A percentile compares a stretch with the other conserved stretches of the same genome.
Evolutionary conservation across 2,329 filamentous ascomycete genomes (phyloP).

Genomic region (Nannizzia gypsea): DNA sequence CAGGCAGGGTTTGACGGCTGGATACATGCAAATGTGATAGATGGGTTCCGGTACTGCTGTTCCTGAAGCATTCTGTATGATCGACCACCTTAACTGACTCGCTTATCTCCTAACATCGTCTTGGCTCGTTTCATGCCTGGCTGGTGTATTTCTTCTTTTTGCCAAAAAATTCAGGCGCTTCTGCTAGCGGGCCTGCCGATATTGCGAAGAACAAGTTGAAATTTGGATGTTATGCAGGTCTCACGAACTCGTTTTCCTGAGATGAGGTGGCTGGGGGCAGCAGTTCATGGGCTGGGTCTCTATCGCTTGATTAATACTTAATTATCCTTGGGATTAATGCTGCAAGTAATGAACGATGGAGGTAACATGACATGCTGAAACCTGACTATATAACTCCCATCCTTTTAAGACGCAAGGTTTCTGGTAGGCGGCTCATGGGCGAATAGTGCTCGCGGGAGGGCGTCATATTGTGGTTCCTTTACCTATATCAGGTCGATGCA

Average conservation of each 20-base stretch:
- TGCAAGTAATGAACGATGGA: constrained; percentile 3
- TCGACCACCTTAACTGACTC: constrained; percentile 5
- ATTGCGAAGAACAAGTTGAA: neutral
- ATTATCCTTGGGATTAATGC: constrained; percentile 2
- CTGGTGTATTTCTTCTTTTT: neutral
- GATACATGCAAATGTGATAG: neutral
- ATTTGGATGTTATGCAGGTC: constrained; percentile 2
- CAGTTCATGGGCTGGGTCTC: neutral
- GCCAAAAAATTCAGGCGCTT: neutral
- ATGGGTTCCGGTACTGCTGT: neutral
- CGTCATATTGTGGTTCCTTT: neutral
- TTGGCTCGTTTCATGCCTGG: neutral
- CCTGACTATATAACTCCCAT: neutral
- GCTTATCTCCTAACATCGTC: constrained; percentile 1
- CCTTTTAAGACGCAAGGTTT: neutral
- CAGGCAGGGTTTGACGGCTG: neutral
- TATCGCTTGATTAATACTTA: neutral
- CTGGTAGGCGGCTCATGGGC: neutral
- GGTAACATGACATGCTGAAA: constrained; percentile 2
- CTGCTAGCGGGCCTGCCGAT: neutral
- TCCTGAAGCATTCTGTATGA: neutral
- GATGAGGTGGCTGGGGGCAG: neutral
- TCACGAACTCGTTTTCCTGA: neutral
- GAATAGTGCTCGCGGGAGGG: neutral
- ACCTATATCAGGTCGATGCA: neutral